Base-by-base conservation (phyloP, 2,329 filamentous ascomycete genomes). In the Scleromitrula shiraiana region DNA sequence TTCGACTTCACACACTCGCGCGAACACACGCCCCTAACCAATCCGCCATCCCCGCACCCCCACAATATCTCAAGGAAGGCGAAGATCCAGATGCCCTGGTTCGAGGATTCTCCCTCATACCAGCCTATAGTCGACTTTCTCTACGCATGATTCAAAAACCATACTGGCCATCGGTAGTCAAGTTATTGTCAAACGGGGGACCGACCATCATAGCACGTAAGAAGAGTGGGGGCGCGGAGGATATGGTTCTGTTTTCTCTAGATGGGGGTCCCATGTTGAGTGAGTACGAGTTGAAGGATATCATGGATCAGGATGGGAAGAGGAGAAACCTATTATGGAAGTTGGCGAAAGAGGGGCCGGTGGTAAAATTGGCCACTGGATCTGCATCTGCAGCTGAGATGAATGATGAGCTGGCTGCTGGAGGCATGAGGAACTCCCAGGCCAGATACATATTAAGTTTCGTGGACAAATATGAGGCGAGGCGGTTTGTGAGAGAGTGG, bases 401-500 rank as follows among this genome's bases (percentile, higher is more conserved):
- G 20, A 20, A 24, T 7, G 19, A 38, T 19, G 35, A 22, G 35
- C 9, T 10, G n/a, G 35, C 6, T 9, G 3, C 17, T 9, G 40
- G 35, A 49, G 10, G 27, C 19, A 19, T 27, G 42, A 49, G n/a
- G 32, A 9, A 19, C 6, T 27, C 19, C 14, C 12, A 14, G 14
- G 37, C 53, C 12, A 60, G 54, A 43, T 65, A 57, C 49, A 53
- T 63, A 5, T 46, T 65, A 10, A 54, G 60, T 4, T 63, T 65
- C 41, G 58, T 52, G 35, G 57, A 63, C 46, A 49, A 53, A 14
- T 48, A 60, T 17, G 63, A 65, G 49, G 63, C 63, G 14, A 51
- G 68, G 46, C 64, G 71, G 52, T 78, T 77, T 62, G 67, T 70
- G 3, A 58, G 66, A 40, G 64, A 69, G 49, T 80, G 76, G 76